Base-by-base conservation (phyloP, 23 red algal species). In the Gracilaria gracilis region DNA sequence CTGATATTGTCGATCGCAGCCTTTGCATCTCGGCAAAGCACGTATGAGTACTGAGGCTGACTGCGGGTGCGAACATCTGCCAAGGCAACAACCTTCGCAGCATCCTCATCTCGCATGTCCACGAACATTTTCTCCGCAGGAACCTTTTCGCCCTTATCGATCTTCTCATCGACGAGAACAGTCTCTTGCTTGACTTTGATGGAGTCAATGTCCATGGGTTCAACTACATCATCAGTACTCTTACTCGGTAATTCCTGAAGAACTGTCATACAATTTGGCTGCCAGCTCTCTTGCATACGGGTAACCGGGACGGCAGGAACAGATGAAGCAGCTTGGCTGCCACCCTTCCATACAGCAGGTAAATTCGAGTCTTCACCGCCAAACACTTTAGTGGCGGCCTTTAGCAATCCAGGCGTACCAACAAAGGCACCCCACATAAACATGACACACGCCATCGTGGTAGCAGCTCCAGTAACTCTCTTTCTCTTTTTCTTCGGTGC, bases 401-500 rank as follows among this genome's bases (percentile, higher is more conserved):
- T 81, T 59, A 90, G 64, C 87, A 80, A 70, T 61, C 87, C 87
- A 38, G 87, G 87, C 6, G 87, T 81, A 28, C 87, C 87, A 67
- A 90, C 73, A 67, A 90, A 81, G 13, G 87, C 87, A 51, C 87
- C 87, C 87, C 87, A 90, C 87, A 90, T 90, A 78, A 90, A 90
- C 87, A 90, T 90, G 33, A 90, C 87, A 80, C 87, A 90, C 20
- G 87, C 87, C 87, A 90, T 90, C 0, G 87, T 90, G 13, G 87
- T 90, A 31, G 74, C 87, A 7, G 87, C 87, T 15, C 87, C 87
- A 48, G 72, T 80, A 36, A 90, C 71, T 31, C 87, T 70, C 58
- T 90, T 90, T 64, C 87, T 90, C 87, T 90, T 90, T 57, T 90
- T 90, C 39, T 39, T 61, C 0, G 72, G 54, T 13, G 67, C 73